A percentile compares a stretch with the other conserved stretches of the same genome.
phyloP scores from a whole-genome alignment of 352 stramenopile species.

The Globisporangium spiculum region DNA sequence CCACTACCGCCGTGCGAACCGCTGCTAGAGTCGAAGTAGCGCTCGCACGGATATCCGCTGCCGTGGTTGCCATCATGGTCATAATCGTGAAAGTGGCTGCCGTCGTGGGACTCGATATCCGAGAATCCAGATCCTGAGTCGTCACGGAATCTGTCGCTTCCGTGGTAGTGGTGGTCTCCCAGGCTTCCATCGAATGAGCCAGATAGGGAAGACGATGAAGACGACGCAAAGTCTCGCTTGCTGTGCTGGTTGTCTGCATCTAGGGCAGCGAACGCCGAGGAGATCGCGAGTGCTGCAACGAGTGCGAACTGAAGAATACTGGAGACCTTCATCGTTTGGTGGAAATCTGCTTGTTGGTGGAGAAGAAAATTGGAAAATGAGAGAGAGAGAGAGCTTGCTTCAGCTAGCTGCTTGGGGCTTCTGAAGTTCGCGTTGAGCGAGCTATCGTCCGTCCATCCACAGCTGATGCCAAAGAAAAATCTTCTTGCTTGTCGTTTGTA shows the following conservation, averaged over 20 bases:
- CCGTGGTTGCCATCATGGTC: neutral
- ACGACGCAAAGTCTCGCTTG: neutral
- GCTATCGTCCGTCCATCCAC: too few relatives aligned
- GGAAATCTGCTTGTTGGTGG: neutral
- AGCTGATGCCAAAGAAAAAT: too few relatives aligned
- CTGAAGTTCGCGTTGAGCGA: too few relatives aligned
- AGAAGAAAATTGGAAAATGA: conserved; percentile 6
- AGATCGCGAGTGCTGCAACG: neutral
- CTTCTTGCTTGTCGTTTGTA: too few relatives aligned
- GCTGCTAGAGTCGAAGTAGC: neutral
- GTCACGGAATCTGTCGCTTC: neutral
- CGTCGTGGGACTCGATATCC: neutral
- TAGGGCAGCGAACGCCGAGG: neutral
- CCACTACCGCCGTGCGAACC: neutral
- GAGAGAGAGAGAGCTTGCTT: neutral
- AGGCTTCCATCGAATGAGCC: neutral
- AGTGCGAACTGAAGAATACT: neutral
- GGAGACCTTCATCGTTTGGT: conserved; percentile 6
- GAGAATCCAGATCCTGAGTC: neutral
- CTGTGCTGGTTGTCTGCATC: neutral
- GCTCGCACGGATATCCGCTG: neutral
- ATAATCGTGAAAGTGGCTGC: neutral
- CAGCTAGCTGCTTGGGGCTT: too few relatives aligned
- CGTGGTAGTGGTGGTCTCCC: neutral
- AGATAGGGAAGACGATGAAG: neutral